Percentiles rank a stretch among this genome's conserved stretches.
These are phyloP conservation scores for Suhomyces taliae DNA, from an alignment of 1,139 yeast genomes.

Conservation along the genomic window DNA sequence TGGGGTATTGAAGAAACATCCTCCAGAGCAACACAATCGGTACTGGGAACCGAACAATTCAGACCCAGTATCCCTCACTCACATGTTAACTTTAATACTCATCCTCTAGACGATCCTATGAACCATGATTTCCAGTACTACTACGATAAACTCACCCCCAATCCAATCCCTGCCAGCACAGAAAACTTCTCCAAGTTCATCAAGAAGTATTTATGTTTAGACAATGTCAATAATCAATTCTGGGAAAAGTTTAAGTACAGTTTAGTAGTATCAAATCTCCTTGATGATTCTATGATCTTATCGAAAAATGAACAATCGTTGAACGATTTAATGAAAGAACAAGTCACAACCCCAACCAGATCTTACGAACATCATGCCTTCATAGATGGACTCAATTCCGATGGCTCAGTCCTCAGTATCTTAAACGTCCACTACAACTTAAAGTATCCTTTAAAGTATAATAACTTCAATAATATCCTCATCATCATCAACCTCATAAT, in stretches of 20 bases:
- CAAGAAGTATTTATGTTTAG: constrained; percentile 27
- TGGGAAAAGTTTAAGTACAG: constrained; percentile 48
- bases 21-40: constrained; percentile 1
- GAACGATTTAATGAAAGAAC: constrained; percentile 5
- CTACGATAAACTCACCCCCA: constrained; percentile 10
- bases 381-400: constrained; percentile 13
- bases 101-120: constrained; percentile 1
- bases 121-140: constrained; percentile 14
- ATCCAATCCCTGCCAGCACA: constrained; percentile 18
- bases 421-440: constrained; percentile 12
- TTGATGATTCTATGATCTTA: constrained; percentile 45
- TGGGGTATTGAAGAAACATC: constrained; percentile 43
- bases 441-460: constrained; percentile 10
- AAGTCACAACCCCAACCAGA: background rate
- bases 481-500: constrained; percentile 25
- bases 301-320: constrained; percentile 45
- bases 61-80: constrained; percentile 18
- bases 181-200: constrained; percentile 30
- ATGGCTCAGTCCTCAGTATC: constrained; percentile 15
- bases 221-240: constrained; percentile 21
- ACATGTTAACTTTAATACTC: constrained; percentile 11
- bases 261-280: constrained; percentile 39
- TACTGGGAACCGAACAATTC: constrained; percentile 2
- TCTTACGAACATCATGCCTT: constrained; percentile 3
- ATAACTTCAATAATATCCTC: constrained; percentile 14